Base-by-base conservation (phyloP, 2,329 filamentous ascomycete species). In the Ophiocordyceps sinensis region DNA sequence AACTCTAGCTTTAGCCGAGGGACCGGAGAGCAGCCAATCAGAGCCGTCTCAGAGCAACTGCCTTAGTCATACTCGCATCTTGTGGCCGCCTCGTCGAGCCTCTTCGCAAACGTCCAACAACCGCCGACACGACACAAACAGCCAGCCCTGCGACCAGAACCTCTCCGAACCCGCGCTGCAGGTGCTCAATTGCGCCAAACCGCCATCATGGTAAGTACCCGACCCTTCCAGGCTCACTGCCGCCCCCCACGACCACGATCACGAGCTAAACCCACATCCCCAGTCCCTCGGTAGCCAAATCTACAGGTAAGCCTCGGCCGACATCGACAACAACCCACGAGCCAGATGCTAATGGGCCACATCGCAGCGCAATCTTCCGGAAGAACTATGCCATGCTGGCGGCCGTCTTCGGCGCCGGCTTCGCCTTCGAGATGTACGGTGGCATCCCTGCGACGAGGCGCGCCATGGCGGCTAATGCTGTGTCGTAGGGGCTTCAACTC, bases 361-460 rank as follows among this genome's bases (percentile, higher is more conserved):
- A 26, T 19, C 47, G 51, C 65, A 96, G 91, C 71, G 65, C 77
- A 58, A 57, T 96, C 53, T 81, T 96, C 73, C 80, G 82, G 65
- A 80, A 75, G 61, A 98, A 98, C 73, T 82, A 75, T 55, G 72
- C 82, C 62, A 94, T 94, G 77, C 72, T 98, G 56, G 81, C 77
- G 51, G 74, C 79, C 49, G 84, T 98, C 60, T 98, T 98, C 63
- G 75, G 70, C 52, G 74, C 78, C 51, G 89, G 88, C 51, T 98
- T 98, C 60, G 85, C 74, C 49, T 87, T 94, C 61, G 86, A 96
- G 71, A 75, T 98, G 91, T 98, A 77, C 60, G 85, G 29, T 67
- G 48, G 36, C 38, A 47, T 41, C 38, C 30, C 6, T 15, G 32
- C 43, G 34, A 37, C 21, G 5, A 28, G 21, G 26, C 26, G 21